Evolutionary conservation across 140 eudicot genomes (phyloP).

Genomic region (Flaveria floridana): DNA sequence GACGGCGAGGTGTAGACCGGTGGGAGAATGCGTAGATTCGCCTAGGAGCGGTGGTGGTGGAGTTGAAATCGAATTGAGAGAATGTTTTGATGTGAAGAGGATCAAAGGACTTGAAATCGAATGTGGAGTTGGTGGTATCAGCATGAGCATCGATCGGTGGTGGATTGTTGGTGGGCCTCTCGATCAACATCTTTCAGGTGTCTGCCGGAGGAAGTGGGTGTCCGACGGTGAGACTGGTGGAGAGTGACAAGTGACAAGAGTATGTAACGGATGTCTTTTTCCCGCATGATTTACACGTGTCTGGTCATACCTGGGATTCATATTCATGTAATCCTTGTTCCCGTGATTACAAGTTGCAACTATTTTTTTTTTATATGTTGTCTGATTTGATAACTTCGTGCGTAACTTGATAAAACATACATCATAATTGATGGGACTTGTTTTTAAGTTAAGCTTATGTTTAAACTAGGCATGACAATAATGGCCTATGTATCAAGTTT

Average conservation of each 20-base stretch:
- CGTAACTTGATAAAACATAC: no score
- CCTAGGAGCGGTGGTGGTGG: constrained; percentile 14
- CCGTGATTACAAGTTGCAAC: no score
- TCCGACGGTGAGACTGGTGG: not conserved
- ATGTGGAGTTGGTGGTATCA: not conserved
- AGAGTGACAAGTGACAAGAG: not conserved
- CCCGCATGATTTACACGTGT: constrained; percentile 31
- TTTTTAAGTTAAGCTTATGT: no score
- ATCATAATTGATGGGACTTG: no score
- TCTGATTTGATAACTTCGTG: no score
- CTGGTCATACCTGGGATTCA: constrained; percentile 9
- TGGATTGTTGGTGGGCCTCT: not conserved
- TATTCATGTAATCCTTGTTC: not conserved
- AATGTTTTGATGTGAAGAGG: constrained; percentile 10
- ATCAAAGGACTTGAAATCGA: constrained; percentile 2
- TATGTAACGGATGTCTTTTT: constrained; percentile 24
- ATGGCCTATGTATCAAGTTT: no score
- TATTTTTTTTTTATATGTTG: no score
- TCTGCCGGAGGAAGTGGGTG: not conserved
- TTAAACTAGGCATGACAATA: not conserved
- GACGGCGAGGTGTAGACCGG: constrained; percentile 13
- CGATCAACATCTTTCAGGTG: constrained; percentile 11
- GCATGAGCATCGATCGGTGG: not conserved
- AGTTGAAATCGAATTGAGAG: constrained; percentile 24
- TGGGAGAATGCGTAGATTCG: constrained; percentile 26